Percentiles rank a stretch among this genome's conserved stretches.
Conservation (phyloP, 306 rosid species). For the Lablab purpureus region DNA sequence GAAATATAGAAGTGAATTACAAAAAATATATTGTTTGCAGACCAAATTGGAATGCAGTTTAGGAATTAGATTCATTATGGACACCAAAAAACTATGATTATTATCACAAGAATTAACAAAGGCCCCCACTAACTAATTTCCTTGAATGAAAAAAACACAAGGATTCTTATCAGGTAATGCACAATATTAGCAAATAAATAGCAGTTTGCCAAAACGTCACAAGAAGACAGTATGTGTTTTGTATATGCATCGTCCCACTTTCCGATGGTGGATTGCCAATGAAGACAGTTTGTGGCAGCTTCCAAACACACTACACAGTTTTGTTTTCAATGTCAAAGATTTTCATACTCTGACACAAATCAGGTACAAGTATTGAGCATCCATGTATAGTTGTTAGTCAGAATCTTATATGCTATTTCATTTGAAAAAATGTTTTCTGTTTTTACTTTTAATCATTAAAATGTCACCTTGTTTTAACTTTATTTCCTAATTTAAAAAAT, state of each 20-base stretch:
- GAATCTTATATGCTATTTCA: not conserved
- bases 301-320: not conserved
- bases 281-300: not conserved
- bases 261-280: not conserved
- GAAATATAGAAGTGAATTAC: slow-evolving; percentile 20
- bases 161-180: not conserved
- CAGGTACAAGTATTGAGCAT: not conserved
- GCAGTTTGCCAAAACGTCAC: not conserved
- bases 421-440: not conserved
- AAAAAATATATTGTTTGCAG: not conserved
- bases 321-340: slow-evolving; percentile 3
- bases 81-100: slow-evolving; percentile 1
- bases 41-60: slow-evolving; percentile 1
- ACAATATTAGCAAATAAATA: not conserved
- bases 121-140: not conserved
- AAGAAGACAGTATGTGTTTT: not conserved
- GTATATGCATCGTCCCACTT: not conserved
- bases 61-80: slow-evolving; percentile 20
- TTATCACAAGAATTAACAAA: not conserved
- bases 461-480: not conserved
- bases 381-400: not conserved
- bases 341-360: not conserved
- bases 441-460: not conserved
- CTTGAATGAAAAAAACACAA: not conserved
- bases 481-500: not conserved